Evolutionary conservation across 768 basidiomycete genomes (phyloP).

Genomic region (Mycena galopus): DNA sequence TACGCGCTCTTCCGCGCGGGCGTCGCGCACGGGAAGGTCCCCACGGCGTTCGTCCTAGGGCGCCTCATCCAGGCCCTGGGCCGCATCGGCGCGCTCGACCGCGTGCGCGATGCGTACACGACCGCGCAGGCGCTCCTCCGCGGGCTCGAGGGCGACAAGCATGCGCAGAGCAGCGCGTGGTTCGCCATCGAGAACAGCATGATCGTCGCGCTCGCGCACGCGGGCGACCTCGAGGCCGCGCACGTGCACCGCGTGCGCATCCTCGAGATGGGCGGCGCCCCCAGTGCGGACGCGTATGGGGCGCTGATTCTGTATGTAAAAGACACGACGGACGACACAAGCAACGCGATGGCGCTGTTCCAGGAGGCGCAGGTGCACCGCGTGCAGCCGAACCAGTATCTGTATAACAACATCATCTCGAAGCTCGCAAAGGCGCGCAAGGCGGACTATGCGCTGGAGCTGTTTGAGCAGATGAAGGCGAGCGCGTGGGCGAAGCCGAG

Average conservation of each 20-base stretch:
- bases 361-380: slow-evolving; percentile 78
- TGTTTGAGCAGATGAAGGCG: slow-evolving; percentile 91
- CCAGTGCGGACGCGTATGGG: slow-evolving; percentile 92
- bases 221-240: slow-evolving; percentile 83
- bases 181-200: slow-evolving; percentile 87
- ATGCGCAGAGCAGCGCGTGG: slow-evolving; percentile 74
- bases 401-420: slow-evolving; percentile 98
- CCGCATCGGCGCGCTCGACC: slow-evolving; percentile 68
- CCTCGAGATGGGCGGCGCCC: slow-evolving; percentile 80
- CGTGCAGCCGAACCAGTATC: slow-evolving; percentile 84
- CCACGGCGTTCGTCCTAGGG: slow-evolving; percentile 65
- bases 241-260: slow-evolving; percentile 86
- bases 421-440: slow-evolving; percentile 96
- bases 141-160: slow-evolving; percentile 56
- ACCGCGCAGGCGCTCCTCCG: slow-evolving; percentile 74
- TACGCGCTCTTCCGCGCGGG: slow-evolving; percentile 65
- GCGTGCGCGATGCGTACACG: slow-evolving; percentile 75
- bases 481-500: slow-evolving; percentile 67
- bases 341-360: slow-evolving; percentile 88
- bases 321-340: slow-evolving; percentile 96
- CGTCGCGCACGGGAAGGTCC: slow-evolving; percentile 59
- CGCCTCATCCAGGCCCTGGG: slow-evolving; percentile 79
- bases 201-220: slow-evolving; percentile 88
- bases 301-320: slow-evolving; percentile 88
- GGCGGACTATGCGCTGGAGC: slow-evolving; percentile 87